Evolutionary conservation across 805 yeast genomes (phyloP).

Genomic region (Pichia nanzhaoensis): DNA sequence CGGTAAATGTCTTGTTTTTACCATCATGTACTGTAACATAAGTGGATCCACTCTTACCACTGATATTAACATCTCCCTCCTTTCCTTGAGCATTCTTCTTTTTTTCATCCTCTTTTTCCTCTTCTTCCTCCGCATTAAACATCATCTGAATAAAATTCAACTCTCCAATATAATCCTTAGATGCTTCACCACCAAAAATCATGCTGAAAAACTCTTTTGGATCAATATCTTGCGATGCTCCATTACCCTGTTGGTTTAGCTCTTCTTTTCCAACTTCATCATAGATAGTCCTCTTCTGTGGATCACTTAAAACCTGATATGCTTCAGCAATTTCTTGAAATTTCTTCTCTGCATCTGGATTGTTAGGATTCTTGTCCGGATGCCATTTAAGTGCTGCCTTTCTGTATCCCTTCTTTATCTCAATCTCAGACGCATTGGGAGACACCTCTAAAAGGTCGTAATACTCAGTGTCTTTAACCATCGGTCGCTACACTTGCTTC

Average conservation of each 20-base stretch:
- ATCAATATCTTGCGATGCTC: slow-evolving; percentile 59
- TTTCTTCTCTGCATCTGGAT: slow-evolving; percentile 67
- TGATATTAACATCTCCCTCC: slow-evolving; percentile 1
- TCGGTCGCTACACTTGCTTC: slow-evolving; percentile 18
- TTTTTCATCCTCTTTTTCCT: slow-evolving; percentile 44
- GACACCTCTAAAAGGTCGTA: slow-evolving; percentile 60
- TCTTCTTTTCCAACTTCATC: slow-evolving; percentile 73
- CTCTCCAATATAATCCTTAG: slow-evolving; percentile 83
- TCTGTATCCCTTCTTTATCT: slow-evolving; percentile 74
- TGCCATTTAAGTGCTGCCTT: slow-evolving; percentile 70
- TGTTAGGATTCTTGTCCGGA: slow-evolving; percentile 76
- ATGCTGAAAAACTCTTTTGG: slow-evolving; percentile 63
- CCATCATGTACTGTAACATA: slow-evolving; percentile 12
- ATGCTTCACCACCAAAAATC: slow-evolving; percentile 88
- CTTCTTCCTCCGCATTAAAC: slow-evolving; percentile 31
- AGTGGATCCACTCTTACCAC: neutral
- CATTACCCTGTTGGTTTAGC: slow-evolving; percentile 34
- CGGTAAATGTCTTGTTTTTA: slow-evolving; percentile 8
- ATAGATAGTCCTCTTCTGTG: slow-evolving; percentile 54
- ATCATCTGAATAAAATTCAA: slow-evolving; percentile 71
- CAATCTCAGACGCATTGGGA: slow-evolving; percentile 52
- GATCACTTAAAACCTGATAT: slow-evolving; percentile 69
- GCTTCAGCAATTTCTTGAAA: slow-evolving; percentile 63
- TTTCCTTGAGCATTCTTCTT: slow-evolving; percentile 38
- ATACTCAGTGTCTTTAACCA: slow-evolving; percentile 73